These are phyloP conservation scores for Candida nanaspora DNA, from an alignment of 805 yeast genomes.

Conservation along the genomic window DNA sequence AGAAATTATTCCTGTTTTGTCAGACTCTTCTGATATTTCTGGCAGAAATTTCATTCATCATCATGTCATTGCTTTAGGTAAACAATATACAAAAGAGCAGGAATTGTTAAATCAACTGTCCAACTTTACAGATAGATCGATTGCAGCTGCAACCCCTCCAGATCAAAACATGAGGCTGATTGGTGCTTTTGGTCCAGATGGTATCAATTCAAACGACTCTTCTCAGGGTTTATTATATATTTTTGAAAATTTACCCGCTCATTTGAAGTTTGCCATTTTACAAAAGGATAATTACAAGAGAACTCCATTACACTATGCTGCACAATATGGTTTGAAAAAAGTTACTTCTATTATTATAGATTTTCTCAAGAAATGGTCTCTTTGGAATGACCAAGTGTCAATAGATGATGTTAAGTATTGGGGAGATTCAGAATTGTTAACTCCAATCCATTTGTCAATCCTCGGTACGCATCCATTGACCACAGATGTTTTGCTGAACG, in stretches of 20 bases:
- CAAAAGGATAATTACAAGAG: conserved; percentile 71
- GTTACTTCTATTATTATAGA: conserved; percentile 52
- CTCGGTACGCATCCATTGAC: conserved; percentile 80
- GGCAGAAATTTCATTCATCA: conserved; percentile 84
- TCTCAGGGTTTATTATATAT: conserved; percentile 55
- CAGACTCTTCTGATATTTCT: conserved; percentile 66
- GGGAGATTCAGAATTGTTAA: conserved; percentile 74
- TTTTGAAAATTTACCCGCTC: conserved; percentile 47
- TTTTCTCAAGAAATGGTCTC: conserved; percentile 51
- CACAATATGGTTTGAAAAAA: conserved; percentile 74
- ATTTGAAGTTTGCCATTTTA: conserved; percentile 46
- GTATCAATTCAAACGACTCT: conserved; percentile 49
- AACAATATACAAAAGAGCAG: conserved; percentile 36
- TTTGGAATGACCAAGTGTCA: conserved; percentile 40
- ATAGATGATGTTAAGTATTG: conserved; percentile 51
- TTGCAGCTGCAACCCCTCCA: conserved; percentile 47
- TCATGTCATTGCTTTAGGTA: conserved; percentile 71
- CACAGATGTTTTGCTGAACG: conserved; percentile 47
- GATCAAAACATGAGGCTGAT: conserved; percentile 39
- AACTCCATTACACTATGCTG: conserved; percentile 85
- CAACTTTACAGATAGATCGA: conserved; percentile 9
- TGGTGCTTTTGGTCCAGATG: conserved; percentile 56
- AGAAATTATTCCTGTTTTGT: conserved; percentile 40
- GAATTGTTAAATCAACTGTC: conserved; percentile 7
- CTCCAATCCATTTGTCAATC: conserved; percentile 81